These are phyloP conservation scores for Apodospora peruviana DNA, from an alignment of 495 filamentous ascomycete species.

Conservation along the genomic window DNA sequence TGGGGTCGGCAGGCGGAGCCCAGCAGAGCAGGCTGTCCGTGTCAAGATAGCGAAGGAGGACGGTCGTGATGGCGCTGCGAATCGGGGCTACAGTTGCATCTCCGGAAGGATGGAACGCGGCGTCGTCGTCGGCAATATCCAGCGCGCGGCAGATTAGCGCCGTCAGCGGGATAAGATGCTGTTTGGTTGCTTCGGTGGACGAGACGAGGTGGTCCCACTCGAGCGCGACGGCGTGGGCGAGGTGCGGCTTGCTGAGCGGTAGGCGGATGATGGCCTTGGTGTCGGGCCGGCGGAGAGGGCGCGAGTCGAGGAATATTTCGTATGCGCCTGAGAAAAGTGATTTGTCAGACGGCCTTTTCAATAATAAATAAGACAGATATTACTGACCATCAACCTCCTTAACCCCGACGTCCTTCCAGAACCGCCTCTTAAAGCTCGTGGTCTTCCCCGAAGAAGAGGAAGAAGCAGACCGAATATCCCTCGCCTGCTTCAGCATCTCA, in stretches of 20 bases:
- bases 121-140: conserved; percentile 67
- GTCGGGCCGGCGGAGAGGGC: conserved; percentile 70
- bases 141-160: conserved; percentile 73
- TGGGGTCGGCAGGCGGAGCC: conserved; percentile 51
- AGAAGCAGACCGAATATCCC: too few species aligned
- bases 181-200: conserved; percentile 67
- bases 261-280: conserved; percentile 61
- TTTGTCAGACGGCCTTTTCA: not conserved
- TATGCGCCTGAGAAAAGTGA: conserved; percentile 45
- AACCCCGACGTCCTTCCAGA: conserved; percentile 79
- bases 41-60: conserved; percentile 76
- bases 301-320: conserved; percentile 72
- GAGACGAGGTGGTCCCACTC: conserved; percentile 88
- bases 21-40: conserved; percentile 95
- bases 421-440: conserved; percentile 54
- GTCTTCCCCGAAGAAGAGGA: too few species aligned
- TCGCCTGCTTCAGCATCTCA: conserved; percentile 43
- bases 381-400: conserved; percentile 43
- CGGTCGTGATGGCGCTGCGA: conserved; percentile 56
- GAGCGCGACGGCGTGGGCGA: conserved; percentile 79
- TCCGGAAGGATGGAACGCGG: conserved; percentile 11
- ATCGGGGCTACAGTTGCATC: conserved; percentile 10
- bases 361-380: not conserved
- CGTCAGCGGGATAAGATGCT: conserved; percentile 86
- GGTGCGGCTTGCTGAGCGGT: conserved; percentile 67